Base-by-base conservation (phyloP, 192 early-diverging fungal genomes). In the Linnemannia elongata region DNA sequence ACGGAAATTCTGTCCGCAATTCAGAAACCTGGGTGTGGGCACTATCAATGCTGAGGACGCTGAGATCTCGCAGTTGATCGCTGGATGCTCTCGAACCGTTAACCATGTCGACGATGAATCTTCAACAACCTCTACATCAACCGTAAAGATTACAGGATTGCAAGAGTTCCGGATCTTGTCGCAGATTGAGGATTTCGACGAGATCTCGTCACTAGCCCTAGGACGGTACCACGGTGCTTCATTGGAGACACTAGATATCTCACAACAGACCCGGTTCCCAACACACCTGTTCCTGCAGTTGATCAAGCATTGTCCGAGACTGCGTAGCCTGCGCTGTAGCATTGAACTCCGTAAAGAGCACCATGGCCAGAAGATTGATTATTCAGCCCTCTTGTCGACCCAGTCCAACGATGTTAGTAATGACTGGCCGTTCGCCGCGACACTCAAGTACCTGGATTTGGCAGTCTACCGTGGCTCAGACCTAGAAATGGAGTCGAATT, bases 391-490 rank as follows among this genome's bases (percentile, higher is more conserved):
- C 30, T 33, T 41, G 41, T 45, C 41, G 24, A 33, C 1, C 5
- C 60, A 33, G 6, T 3, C 30, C 30, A 66, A 27, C 13, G 5
- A 18, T 24, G 38, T 7, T 35, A 57, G 39, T 9, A 35, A 57
- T 66, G 54, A 57, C 35, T 80, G 78, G 78, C 78, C 78, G n/a
- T 80, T 72, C 52, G 54, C 49, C 4, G 12, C 44, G 15, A 36
- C 35, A 30, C 69, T 80, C 33, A 80, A 63, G 30, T 1, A 2
- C 18, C 9, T 80, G 33, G 42, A 80, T 12, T 39, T 80, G 24
- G 35, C 78, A 15, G 22, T 80, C 22, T 73, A 70, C 45, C 76
- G 66, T 4, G 66, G 76, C 8, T 39, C 63, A 9, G 76, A 69
- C 10, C 6, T 49, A 35, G 63, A 78, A 17, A 45, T 52, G 4